phyloP scores from a whole-genome alignment of 2,329 filamentous ascomycete genomes.

The Trichoderma hamatum region DNA sequence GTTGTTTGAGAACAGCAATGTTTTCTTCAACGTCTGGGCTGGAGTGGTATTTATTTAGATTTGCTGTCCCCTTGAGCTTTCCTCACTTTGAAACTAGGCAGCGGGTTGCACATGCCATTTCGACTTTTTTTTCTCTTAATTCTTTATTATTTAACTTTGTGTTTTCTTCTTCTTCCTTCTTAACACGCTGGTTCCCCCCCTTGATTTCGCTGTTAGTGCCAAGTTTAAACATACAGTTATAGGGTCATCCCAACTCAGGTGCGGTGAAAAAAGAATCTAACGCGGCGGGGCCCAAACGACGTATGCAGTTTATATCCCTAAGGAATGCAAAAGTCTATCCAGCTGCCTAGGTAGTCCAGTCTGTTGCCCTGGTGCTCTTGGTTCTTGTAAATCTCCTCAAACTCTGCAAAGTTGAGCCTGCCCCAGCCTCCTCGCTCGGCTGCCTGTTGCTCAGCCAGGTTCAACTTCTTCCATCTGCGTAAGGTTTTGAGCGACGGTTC shows the following conservation, averaged over 20 bases:
- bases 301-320: constrained; percentile 36
- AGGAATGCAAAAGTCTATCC: constrained; percentile 82
- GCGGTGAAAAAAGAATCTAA: background rate
- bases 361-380: constrained; percentile 64
- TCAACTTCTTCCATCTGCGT: constrained; percentile 57
- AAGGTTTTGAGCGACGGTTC: constrained; percentile 42
- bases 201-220: background rate
- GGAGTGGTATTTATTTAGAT: background rate
- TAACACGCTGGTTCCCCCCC: background rate
- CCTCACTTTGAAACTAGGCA: background rate
- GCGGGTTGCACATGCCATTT: background rate
- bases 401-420: constrained; percentile 76
- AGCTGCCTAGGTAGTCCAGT: constrained; percentile 81
- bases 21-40: background rate
- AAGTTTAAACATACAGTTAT: constrained; percentile 10
- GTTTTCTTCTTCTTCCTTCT: background rate
- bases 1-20: background rate
- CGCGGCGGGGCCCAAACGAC: background rate
- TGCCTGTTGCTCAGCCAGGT: constrained; percentile 69
- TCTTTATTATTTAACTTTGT: background rate
- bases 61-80: background rate
- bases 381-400: constrained; percentile 73
- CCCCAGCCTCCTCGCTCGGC: constrained; percentile 76
- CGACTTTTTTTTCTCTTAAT: background rate
- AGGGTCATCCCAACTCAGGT: background rate